Evolutionary conservation across 2,329 filamentous ascomycete species (phyloP).

Genomic region (Aaosphaeria pasadenensis): DNA sequence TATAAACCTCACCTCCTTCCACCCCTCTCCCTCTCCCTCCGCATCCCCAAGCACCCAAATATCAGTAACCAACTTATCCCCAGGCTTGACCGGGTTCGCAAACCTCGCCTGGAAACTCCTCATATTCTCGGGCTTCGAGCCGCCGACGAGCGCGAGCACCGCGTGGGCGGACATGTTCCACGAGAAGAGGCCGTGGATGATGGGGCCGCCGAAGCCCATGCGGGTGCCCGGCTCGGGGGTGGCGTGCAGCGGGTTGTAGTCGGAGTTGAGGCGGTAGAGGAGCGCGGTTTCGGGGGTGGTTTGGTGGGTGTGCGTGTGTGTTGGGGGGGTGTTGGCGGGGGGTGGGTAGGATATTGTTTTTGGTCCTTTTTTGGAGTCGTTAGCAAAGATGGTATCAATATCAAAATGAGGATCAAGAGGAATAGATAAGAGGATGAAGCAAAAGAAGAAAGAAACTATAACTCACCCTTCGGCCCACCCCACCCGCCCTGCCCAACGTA

Average conservation of each 20-base stretch:
- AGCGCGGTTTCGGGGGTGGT: constrained; percentile 68
- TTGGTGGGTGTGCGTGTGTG: constrained; percentile 67
- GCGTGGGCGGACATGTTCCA: constrained; percentile 79
- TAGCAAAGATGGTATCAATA: background rate
- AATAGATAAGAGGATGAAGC: background rate
- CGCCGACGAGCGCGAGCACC: constrained; percentile 70
- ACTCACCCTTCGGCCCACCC: constrained; percentile 80
- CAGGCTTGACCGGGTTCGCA: constrained; percentile 78
- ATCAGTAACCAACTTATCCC: constrained; percentile 76
- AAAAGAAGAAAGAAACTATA: background rate
- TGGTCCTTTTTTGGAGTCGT: constrained; percentile 46
- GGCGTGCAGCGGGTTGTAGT: constrained; percentile 92
- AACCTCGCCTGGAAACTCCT: constrained; percentile 89
- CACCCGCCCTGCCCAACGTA: constrained; percentile 79
- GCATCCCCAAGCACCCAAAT: constrained; percentile 74
- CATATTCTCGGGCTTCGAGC: constrained; percentile 74
- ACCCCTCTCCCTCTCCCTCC: constrained; percentile 55
- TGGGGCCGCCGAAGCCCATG: constrained; percentile 88
- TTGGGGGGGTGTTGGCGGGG: constrained; percentile 67
- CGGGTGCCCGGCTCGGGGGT: constrained; percentile 79
- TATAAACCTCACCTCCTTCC: constrained; percentile 80
- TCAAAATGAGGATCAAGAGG: background rate
- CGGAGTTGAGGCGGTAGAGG: constrained; percentile 70
- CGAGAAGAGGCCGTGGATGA: constrained; percentile 85
- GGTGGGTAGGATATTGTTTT: constrained; percentile 75